Percentiles rank a stretch among this genome's conserved stretches.
Conservation (phyloP, 1,284 basidiomycete species). For the Phylloboletellus chloephorus region DNA sequence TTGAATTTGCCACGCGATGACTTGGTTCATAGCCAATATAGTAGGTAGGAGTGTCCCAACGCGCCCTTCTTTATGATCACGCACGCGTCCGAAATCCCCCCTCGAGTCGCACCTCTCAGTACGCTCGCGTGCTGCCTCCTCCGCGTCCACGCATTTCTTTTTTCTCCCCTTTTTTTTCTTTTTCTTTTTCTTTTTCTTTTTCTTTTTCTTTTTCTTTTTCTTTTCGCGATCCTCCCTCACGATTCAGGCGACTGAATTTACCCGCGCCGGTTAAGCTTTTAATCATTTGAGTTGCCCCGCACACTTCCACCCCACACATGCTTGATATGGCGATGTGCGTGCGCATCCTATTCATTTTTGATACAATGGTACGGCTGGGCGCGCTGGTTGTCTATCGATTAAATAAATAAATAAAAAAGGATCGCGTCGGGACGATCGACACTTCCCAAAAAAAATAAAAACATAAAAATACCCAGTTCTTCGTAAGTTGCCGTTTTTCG, state of each 20-base stretch:
- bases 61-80: constrained; percentile 7
- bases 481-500: too few species aligned
- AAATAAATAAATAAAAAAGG: too few species aligned
- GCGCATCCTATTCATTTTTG: background rate
- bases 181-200: background rate
- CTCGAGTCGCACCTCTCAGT: background rate
- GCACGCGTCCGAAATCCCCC: constrained; percentile 3
- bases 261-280: constrained; percentile 22
- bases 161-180: background rate
- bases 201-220: background rate
- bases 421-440: too few species aligned
- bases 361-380: background rate
- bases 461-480: too few species aligned
- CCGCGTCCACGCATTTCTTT: too few species aligned
- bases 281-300: constrained; percentile 20
- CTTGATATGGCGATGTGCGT: constrained; percentile 6
- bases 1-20: constrained; percentile 26
- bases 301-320: constrained; percentile 15
- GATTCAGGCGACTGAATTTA: constrained; percentile 1
- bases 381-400: too few species aligned
- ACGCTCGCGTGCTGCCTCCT: background rate
- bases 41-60: constrained; percentile 29
- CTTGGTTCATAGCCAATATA: constrained; percentile 35
- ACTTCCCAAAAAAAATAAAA: too few species aligned
- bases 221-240: background rate